Evolutionary conservation across 2,329 filamentous ascomycete genomes (phyloP).

Genomic region (Dactylellina sp.): DNA sequence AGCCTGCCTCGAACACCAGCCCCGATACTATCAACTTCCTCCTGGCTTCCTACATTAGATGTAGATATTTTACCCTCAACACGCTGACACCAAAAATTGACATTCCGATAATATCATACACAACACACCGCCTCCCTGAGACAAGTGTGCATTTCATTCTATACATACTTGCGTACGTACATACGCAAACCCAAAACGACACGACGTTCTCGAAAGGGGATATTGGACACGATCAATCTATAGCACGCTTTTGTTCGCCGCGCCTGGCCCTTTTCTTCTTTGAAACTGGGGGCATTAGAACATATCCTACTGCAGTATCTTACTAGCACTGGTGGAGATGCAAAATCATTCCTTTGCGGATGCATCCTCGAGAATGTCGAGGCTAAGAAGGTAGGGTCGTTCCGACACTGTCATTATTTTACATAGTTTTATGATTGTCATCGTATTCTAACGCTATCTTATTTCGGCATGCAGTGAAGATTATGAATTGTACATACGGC

Average conservation of each 20-base stretch:
- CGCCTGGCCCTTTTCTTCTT: neutral
- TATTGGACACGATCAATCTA: constrained; percentile 2
- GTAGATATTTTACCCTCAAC: constrained; percentile 29
- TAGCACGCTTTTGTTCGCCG: constrained; percentile 13
- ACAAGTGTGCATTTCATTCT: neutral
- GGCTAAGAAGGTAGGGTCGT: constrained; percentile 58
- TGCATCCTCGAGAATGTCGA: constrained; percentile 61
- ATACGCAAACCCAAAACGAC: neutral
- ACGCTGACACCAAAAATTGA: constrained; percentile 6
- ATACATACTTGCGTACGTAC: too few relatives aligned
- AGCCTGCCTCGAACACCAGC: constrained; percentile 1
- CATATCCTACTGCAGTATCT: constrained; percentile 7
- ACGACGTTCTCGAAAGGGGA: neutral
- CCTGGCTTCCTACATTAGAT: constrained; percentile 27
- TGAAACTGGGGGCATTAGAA: constrained; percentile 5
- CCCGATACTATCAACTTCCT: constrained; percentile 17
- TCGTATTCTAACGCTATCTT: constrained; percentile 33
- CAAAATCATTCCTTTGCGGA: constrained; percentile 60
- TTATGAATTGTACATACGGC: constrained; percentile 72
- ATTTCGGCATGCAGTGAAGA: constrained; percentile 65
- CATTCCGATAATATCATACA: constrained; percentile 18
- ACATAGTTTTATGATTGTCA: neutral
- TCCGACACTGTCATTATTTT: neutral
- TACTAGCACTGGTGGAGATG: constrained; percentile 49
- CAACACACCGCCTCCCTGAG: constrained; percentile 9